Percentiles rank a stretch among this genome's conserved stretches.
Conservation (phyloP, 169 alveolate genomes). For the Plasmodium malariae region DNA sequence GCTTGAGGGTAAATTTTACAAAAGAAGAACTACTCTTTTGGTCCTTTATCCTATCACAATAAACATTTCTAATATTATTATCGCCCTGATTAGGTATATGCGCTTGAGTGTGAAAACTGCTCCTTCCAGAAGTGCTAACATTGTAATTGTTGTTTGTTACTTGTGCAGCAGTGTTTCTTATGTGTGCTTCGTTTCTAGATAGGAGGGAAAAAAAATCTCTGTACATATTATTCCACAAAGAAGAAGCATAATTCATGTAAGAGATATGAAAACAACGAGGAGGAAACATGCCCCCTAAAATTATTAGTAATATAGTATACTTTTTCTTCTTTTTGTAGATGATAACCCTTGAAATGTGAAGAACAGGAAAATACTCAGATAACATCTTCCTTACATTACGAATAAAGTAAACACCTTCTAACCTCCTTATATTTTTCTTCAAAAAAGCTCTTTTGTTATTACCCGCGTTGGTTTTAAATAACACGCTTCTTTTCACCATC, state of each 20-base stretch:
- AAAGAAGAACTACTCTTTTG: no score
- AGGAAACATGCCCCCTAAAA: background rate
- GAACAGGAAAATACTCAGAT: background rate
- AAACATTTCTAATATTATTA: no score
- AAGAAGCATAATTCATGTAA: background rate
- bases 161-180: no score
- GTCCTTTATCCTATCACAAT: no score
- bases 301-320: background rate
- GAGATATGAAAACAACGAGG: background rate
- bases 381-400: background rate
- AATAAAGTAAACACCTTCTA: slow-evolving; percentile 16
- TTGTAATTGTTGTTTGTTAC: no score
- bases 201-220: no score
- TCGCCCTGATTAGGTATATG: no score
- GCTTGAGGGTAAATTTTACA: no score
- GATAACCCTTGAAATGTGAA: background rate
- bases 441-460: background rate
- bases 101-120: no score
- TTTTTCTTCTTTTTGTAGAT: slow-evolving; percentile 2
- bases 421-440: slow-evolving; percentile 4
- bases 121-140: no score
- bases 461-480: background rate
- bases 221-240: no score
- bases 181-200: no score
- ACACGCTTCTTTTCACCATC: background rate